Conservation (phyloP, 2,329 filamentous ascomycete genomes). For the Aspergillus sp. region DNA sequence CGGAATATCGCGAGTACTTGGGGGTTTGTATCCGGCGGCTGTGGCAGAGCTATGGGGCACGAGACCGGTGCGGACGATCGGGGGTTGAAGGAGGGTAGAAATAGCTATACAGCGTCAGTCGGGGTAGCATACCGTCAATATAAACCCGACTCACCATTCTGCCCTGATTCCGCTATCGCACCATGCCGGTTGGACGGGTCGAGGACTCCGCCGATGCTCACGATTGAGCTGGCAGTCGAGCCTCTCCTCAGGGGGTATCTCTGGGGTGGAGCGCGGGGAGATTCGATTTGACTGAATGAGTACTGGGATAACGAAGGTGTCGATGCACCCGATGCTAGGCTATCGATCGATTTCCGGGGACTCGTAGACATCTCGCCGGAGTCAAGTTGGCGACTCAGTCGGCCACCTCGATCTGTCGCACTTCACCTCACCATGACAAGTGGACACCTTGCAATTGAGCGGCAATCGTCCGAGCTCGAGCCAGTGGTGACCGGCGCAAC, state of each 20-base stretch:
- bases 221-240: slow-evolving; percentile 85
- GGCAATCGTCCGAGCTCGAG: slow-evolving; percentile 8
- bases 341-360: slow-evolving; percentile 69
- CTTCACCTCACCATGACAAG: slow-evolving; percentile 44
- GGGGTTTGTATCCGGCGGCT: slow-evolving; percentile 76
- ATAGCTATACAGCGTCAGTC: slow-evolving; percentile 64
- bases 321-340: slow-evolving; percentile 61
- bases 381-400: slow-evolving; percentile 40
- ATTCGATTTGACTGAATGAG: slow-evolving; percentile 42
- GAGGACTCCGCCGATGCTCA: slow-evolving; percentile 82
- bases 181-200: slow-evolving; percentile 67
- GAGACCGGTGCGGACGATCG: slow-evolving; percentile 86
- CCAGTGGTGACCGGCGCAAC: neutral
- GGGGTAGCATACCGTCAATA: neutral
- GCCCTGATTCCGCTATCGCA: slow-evolving; percentile 73
- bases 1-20: slow-evolving; percentile 86
- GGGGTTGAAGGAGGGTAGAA: slow-evolving; percentile 87
- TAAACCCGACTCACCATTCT: slow-evolving; percentile 67
- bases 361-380: slow-evolving; percentile 62
- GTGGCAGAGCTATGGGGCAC: slow-evolving; percentile 73
- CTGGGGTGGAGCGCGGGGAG: slow-evolving; percentile 39
- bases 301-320: slow-evolving; percentile 58
- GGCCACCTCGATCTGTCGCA: slow-evolving; percentile 36
- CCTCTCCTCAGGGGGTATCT: slow-evolving; percentile 62
- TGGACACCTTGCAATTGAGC: slow-evolving; percentile 24